These are phyloP conservation scores for Neltuma alba DNA, from an alignment of 306 rosid genomes.

Conservation along the genomic window DNA sequence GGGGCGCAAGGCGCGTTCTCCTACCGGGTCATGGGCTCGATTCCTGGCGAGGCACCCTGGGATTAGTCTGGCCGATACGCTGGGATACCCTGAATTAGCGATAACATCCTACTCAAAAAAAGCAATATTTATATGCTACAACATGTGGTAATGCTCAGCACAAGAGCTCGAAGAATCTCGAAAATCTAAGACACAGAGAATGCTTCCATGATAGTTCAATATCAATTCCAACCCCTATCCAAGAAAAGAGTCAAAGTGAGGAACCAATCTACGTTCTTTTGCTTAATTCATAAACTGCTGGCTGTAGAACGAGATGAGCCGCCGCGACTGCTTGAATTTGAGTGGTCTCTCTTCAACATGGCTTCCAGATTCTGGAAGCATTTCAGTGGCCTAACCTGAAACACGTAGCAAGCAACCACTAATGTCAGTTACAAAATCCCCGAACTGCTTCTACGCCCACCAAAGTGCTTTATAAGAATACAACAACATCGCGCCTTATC, in stretches of 20 bases:
- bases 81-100: too few species aligned
- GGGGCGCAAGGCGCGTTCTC: too few species aligned
- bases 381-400: slow-evolving; percentile 84
- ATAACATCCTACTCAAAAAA: too few species aligned
- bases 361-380: slow-evolving; percentile 84
- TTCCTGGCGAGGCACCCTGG: too few species aligned
- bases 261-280: background rate
- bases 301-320: slow-evolving; percentile 64
- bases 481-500: too few species aligned
- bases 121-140: background rate
- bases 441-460: background rate
- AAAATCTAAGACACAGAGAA: slow-evolving; percentile 25
- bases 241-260: slow-evolving; percentile 24
- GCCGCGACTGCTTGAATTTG: slow-evolving; percentile 51
- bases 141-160: background rate
- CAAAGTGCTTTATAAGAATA: background rate
- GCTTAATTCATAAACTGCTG: slow-evolving; percentile 47
- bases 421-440: slow-evolving; percentile 22
- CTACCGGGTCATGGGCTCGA: too few species aligned
- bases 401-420: slow-evolving; percentile 27
- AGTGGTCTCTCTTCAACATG: slow-evolving; percentile 61
- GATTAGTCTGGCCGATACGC: too few species aligned
- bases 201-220: background rate
- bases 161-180: slow-evolving; percentile 32
- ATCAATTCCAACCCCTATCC: slow-evolving; percentile 26